These are phyloP conservation scores for Oryza longistaminata DNA, from an alignment of 176 grass and related monocot genomes.

Conservation along the genomic window DNA sequence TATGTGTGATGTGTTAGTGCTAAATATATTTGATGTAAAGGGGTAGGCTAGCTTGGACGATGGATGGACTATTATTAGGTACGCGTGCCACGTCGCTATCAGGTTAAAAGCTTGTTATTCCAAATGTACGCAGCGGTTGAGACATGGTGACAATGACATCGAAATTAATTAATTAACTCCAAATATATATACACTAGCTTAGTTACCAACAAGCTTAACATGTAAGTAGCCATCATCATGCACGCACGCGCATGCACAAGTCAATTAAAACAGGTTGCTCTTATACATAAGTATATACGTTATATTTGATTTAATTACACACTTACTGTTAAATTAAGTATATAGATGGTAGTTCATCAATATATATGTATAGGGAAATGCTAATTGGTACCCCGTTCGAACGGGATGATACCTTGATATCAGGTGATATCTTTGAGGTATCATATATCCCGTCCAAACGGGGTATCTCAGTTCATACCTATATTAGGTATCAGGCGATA, in stretches of 20 bases:
- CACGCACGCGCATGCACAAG: neutral
- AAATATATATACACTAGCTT: neutral
- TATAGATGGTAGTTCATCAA: too few species aligned
- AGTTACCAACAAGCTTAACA: neutral
- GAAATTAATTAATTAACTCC: neutral
- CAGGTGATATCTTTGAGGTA: too few species aligned
- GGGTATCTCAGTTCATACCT: too few species aligned
- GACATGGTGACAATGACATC: conserved; percentile 36
- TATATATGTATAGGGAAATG: too few species aligned
- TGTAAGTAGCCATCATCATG: neutral
- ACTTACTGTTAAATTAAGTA: too few species aligned
- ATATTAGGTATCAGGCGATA: too few species aligned
- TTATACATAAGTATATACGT: too few species aligned
- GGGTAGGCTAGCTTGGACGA: neutral
- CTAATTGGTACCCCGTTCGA: too few species aligned
- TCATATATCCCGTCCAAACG: too few species aligned
- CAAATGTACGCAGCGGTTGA: conserved; percentile 16
- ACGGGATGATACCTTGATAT: too few species aligned
- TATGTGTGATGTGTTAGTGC: too few species aligned
- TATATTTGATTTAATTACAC: too few species aligned
- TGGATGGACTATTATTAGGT: conserved; percentile 15
- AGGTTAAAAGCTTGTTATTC: conserved; percentile 45
- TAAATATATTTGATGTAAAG: neutral
- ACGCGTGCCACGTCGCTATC: conserved; percentile 45
- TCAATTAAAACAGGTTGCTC: neutral